Base-by-base conservation (phyloP, 306 rosid genomes). In the Ziziphus jujuba region DNA sequence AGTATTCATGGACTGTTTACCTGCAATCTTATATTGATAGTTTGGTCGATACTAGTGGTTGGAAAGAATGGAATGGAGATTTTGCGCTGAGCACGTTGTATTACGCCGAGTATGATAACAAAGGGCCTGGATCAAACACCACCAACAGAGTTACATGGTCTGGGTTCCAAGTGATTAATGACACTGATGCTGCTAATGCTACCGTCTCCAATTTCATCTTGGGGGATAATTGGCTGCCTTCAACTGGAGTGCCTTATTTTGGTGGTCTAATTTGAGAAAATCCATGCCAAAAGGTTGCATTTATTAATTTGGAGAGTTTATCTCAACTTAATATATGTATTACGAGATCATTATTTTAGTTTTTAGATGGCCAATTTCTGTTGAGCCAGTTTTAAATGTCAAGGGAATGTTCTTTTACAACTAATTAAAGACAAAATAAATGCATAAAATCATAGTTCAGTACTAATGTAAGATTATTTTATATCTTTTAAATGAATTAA, bases 11-110 rank as follows among this genome's bases (percentile, higher is more conserved):
- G 70, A 90, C 95, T 3, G 75, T 90, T 35, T 82, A 65, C 24
- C 65, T 90, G 95, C 85, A 85, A 72, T 84, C 65, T 1, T 80
- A 16, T 12, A 82, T 90, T 75, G 95, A 84, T 21, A 28, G 62
- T 36, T 59, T 85, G 72, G 33, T 90, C 0, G 33, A 72, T 9
- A 15, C 6, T 7, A 62, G 72, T 1, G 97, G 97, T 10, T 85
- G 95, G 97, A 72, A 69, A 13, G 79, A 78, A 34, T 87, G 97
- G 95, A 75, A 77, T 55, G 90, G 82, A 3, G 75, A 84, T 20
- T 87, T 85, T 76, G 95, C 97, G 0, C 66, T 90, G 11, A 76
- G 33, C 53, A 84, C 97, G 14, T 73, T 85, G 75, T 85, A 82
- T 57, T 87, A 90, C 36, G 97, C 84, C 0, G 97, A 90, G 84